Percentiles rank a stretch among this genome's conserved stretches.
phyloP scores from a whole-genome alignment of 2,329 filamentous ascomycete genomes.

The Pseudopyrenochaeta lycopersici region DNA sequence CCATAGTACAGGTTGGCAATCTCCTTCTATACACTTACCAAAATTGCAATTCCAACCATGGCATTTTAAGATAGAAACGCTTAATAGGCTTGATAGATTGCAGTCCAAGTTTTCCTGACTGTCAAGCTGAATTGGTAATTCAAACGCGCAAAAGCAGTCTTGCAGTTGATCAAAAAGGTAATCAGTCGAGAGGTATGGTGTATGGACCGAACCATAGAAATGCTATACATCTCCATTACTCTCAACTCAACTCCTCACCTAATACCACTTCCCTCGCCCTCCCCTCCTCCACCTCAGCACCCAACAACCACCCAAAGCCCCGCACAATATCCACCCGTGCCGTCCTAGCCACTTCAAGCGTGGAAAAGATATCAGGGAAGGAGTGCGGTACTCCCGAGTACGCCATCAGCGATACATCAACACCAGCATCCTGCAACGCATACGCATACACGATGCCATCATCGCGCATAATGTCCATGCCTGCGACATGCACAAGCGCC shows the following conservation, averaged over 20 bases:
- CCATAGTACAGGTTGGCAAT: background rate
- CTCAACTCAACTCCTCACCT: background rate
- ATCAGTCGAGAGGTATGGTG: too few species aligned
- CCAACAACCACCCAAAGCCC: slow-evolving; percentile 43
- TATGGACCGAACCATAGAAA: too few species aligned
- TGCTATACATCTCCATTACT: background rate
- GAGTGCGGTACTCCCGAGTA: slow-evolving; percentile 56
- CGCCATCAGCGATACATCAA: slow-evolving; percentile 55
- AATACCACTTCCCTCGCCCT: background rate
- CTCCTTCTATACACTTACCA: background rate
- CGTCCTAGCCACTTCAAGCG: slow-evolving; percentile 26
- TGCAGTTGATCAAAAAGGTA: too few species aligned
- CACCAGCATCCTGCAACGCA: slow-evolving; percentile 53
- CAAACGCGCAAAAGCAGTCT: too few species aligned
- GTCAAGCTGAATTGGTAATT: too few species aligned
- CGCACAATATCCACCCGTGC: slow-evolving; percentile 34
- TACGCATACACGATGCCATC: slow-evolving; percentile 63
- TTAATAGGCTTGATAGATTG: too few species aligned
- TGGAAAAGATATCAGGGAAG: slow-evolving; percentile 46
- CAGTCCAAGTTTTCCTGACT: too few species aligned
- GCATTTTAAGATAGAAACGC: too few species aligned
- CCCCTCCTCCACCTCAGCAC: background rate
- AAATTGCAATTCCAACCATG: background rate
- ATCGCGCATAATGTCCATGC: slow-evolving; percentile 59
- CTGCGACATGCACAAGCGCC: slow-evolving; percentile 52